Evolutionary conservation across 2,329 filamentous ascomycete genomes (phyloP), one percentile per base, ranked within the genome.

Genomic region (Byssothecium circinans): DNA sequence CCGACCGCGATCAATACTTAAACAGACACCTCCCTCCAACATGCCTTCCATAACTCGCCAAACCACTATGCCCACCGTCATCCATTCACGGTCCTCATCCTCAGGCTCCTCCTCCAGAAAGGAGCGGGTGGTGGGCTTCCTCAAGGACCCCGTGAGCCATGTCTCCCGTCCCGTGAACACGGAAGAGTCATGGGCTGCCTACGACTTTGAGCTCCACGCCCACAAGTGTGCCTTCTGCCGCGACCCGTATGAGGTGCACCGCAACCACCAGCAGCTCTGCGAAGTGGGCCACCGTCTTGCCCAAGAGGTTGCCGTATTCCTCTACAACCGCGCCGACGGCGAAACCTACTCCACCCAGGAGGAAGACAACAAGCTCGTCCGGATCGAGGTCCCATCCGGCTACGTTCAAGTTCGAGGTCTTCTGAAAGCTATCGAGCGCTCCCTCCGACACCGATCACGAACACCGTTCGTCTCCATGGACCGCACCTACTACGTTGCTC

Each of bases 181-280:
- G 4, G 56, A 65, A 30, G 75, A 78, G 62, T 70, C 68, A 52
- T 76, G 75, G 74, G 71, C 72, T 2, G 60, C 75, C 45, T 75
- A 76, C 64, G 62, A 76, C 67, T 78, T 76, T 49, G 75, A 78
- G 57, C 67, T 62, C 49, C 76, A 79, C 62, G 74, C 74, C 29
- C 68, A 69, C 41, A 68, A 67, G 50, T 79, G 76, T 62, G 60
- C 54, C 36, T 63, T 68, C 49, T 79, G 76, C 70, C 62, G 65
- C 56, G 64, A 75, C 54, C 74, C 76, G 2, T 73, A 74, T 52
- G 64, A 73, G 27, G 72, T 73, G 47, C 68, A 73, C 67, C 67
- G 62, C 32, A 52, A 60, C 47, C 69, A 67, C 53, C 59, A 66
- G 17, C 67, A 69, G 48, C 71, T 78, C 15, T 78, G 76, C 56